A percentile compares a stretch with the other conserved stretches of the same genome.
These are phyloP conservation scores for Prillingera fragicola DNA, from an alignment of 1,284 basidiomycete genomes.

Conservation along the genomic window DNA sequence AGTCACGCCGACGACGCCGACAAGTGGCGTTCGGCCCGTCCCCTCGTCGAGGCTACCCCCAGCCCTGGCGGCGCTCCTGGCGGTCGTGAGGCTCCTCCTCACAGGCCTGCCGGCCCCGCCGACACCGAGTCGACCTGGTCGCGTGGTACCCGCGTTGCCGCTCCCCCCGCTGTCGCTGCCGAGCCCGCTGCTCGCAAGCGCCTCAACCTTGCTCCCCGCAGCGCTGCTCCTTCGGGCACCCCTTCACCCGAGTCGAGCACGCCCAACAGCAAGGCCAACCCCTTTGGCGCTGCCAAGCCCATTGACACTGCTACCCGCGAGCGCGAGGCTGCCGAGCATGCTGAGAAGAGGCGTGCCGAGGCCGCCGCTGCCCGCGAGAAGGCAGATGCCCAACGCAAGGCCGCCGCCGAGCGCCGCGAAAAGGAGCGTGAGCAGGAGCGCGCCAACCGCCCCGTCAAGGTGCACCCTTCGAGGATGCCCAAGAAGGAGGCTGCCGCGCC, in stretches of 20 bases:
- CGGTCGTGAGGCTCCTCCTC: conserved; percentile 29
- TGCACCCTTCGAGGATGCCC: conserved; percentile 23
- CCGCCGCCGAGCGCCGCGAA: conserved; percentile 14
- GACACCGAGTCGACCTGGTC: conserved; percentile 65
- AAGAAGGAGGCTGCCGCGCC: conserved; percentile 8
- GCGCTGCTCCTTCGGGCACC: conserved; percentile 49
- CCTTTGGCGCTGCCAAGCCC: conserved; percentile 87
- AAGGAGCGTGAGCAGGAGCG: conserved; percentile 13
- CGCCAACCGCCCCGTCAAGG: conserved; percentile 17
- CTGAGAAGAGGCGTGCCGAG: conserved; percentile 34
- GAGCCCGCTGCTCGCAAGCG: conserved; percentile 71
- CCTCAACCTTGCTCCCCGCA: conserved; percentile 72
- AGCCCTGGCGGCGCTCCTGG: conserved; percentile 9
- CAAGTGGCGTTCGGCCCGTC: conserved; percentile 51
- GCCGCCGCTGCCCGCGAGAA: conserved; percentile 18
- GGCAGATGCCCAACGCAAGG: conserved; percentile 37
- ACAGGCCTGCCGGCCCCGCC: conserved; percentile 41
- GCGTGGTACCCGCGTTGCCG: conserved; percentile 52
- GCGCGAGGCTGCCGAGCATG: conserved; percentile 49
- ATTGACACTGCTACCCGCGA: conserved; percentile 77
- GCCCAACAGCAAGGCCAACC: conserved; percentile 53
- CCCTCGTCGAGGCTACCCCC: conserved; percentile 24
- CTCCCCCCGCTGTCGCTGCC: conserved; percentile 66
- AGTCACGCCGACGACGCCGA: conserved; percentile 49
- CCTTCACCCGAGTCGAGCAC: conserved; percentile 55